Evolutionary conservation across 2,329 filamentous ascomycete genomes (phyloP).

Genomic region (Amauroascus verrucosus): DNA sequence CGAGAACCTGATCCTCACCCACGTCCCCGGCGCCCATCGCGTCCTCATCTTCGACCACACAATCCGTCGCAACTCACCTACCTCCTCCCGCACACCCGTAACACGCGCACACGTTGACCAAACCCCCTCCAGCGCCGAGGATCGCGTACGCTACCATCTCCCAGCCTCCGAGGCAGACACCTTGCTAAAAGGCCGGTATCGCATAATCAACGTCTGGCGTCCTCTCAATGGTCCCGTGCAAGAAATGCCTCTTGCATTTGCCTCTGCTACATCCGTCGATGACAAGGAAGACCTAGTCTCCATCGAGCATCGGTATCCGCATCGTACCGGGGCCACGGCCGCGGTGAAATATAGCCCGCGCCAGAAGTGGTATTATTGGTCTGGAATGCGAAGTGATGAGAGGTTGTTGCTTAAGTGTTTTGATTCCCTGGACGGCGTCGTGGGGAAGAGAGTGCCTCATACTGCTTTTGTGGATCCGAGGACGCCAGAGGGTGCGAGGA

Average conservation of each 20-base stretch:
- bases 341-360: slow-evolving; percentile 50
- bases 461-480: slow-evolving; percentile 69
- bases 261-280: slow-evolving; percentile 45
- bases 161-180: slow-evolving; percentile 52
- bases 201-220: slow-evolving; percentile 83
- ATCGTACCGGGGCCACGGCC: slow-evolving; percentile 64
- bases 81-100: slow-evolving; percentile 58
- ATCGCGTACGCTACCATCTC: slow-evolving; percentile 59
- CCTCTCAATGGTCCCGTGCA: slow-evolving; percentile 49
- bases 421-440: slow-evolving; percentile 48
- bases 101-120: slow-evolving; percentile 73
- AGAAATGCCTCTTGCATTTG: slow-evolving; percentile 48
- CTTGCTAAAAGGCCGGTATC: slow-evolving; percentile 58
- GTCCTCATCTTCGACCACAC: slow-evolving; percentile 82
- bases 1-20: slow-evolving; percentile 56
- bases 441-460: slow-evolving; percentile 50
- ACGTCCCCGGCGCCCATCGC: slow-evolving; percentile 55
- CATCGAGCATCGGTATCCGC: slow-evolving; percentile 63
- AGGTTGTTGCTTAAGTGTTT: slow-evolving; percentile 69
- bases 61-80: slow-evolving; percentile 55
- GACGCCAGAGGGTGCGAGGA: slow-evolving; percentile 57
- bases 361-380: slow-evolving; percentile 72
- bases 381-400: slow-evolving; percentile 64
- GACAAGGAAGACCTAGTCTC: slow-evolving; percentile 54
- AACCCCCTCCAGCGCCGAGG: slow-evolving; percentile 53